Conservation (phyloP, 1,284 basidiomycete species). For the Heterobasidion occidentale region DNA sequence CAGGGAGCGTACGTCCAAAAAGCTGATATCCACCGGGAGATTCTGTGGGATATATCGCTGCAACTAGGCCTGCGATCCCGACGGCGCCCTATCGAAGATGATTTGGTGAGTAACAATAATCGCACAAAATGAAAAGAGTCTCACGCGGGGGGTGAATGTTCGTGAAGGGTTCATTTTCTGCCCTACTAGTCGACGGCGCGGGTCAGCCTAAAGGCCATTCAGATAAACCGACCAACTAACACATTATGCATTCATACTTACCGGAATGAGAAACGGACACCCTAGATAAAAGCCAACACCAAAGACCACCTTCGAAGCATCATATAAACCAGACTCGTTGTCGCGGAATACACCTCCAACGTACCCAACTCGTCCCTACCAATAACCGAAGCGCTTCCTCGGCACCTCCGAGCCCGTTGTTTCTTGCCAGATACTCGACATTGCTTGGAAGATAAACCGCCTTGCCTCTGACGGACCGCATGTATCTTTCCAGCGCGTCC, state of each 20-base stretch:
- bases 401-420: constrained; percentile 45
- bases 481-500: constrained; percentile 51
- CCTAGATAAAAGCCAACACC: constrained; percentile 58
- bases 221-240: no score
- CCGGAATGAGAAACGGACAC: constrained; percentile 51
- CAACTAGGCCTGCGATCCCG: constrained; percentile 52
- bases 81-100: constrained; percentile 42
- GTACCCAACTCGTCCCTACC: constrained; percentile 41
- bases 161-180: constrained; percentile 64
- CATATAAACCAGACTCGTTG: background rate
- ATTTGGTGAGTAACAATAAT: background rate
- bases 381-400: constrained; percentile 38
- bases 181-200: constrained; percentile 47
- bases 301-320: constrained; percentile 37
- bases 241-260: background rate
- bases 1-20: constrained; percentile 48
- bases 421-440: constrained; percentile 55
- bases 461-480: constrained; percentile 42
- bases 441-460: constrained; percentile 68
- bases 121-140: constrained; percentile 7
- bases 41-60: constrained; percentile 60
- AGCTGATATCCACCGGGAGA: constrained; percentile 64
- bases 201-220: constrained; percentile 39
- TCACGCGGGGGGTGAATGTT: constrained; percentile 49
- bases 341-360: constrained; percentile 5